Evolutionary conservation across 495 filamentous ascomycete genomes (phyloP), one percentile per base, ranked within the genome.

Genomic region (Pseudomonodictys pantanalensis): DNA sequence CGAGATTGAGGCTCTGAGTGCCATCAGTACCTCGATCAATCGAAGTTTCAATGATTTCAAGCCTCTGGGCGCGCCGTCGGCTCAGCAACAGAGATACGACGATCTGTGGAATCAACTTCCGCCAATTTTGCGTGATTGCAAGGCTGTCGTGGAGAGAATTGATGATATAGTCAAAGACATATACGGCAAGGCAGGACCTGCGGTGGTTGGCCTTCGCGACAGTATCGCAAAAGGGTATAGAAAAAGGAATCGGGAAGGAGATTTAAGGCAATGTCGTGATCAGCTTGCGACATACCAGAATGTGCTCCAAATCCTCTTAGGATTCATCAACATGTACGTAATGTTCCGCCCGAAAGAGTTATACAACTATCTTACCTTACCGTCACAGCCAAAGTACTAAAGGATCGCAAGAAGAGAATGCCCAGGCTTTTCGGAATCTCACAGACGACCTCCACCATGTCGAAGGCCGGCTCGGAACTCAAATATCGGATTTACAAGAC

Each of bases 301-400:
- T 32, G 58, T 50, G n/a, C 58, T 71, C 35, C 64, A 67, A 33
- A 51, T 71, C 11, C 44, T 64, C 32, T 51, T 70, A 18, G 60
- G 32, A 45, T 44, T 53, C 48, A 63, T 68, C 33, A 59, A 26
- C 20, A 15, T 56, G 58, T 68, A 11, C 52, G 58, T 54, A 29
- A 30, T 23, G n/a, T 5, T 43, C 23, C 2, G 32, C n/a, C 23
- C 54, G 20, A 28, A 35, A 60, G n/a, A 43, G 50, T 33, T 12
- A 4, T 51, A 24, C n/a, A 52, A 15, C 49, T 54, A 15, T 7
- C 20, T 20, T 12, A 29, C 22, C 45, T 54, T 41, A 5, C n/a
- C n/a, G n/a, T 49, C 22, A 23, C 32, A 59, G 56, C 32, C 42
- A 45, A 32, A 43, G 18, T 29, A 60, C 22, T 1, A 42, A 42